A percentile compares a stretch with the other conserved stretches of the same genome.
Conservation (phyloP, 805 yeast genomes). For the Ogataea henricii region DNA sequence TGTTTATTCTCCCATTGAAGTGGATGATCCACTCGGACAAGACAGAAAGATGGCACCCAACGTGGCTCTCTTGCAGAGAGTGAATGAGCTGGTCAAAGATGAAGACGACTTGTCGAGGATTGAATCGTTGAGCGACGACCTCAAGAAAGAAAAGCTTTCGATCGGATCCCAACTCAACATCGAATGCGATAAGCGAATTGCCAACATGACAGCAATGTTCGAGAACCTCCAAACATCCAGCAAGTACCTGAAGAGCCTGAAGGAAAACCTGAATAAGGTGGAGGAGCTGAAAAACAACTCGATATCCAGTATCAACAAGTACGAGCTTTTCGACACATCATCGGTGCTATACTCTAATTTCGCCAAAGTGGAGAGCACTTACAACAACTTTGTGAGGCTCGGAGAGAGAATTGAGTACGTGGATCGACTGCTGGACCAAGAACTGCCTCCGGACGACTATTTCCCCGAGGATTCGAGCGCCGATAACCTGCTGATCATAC, state of each 20-base stretch:
- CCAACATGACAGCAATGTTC: conserved; percentile 26
- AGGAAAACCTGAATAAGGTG: conserved; percentile 36
- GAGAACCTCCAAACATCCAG: conserved; percentile 33
- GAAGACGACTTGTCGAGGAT: conserved; percentile 56
- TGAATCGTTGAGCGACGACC: conserved; percentile 51
- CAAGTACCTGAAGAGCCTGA: conserved; percentile 51
- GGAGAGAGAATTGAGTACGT: conserved; percentile 51
- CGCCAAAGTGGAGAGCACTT: conserved; percentile 65
- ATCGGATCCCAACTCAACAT: conserved; percentile 74
- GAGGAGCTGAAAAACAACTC: conserved; percentile 45
- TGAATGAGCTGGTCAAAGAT: conserved; percentile 28
- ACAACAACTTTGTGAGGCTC: conserved; percentile 61
- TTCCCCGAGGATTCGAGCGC: conserved; percentile 43
- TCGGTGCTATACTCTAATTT: conserved; percentile 72
- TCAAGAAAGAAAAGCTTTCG: conserved; percentile 68
- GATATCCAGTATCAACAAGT: conserved; percentile 60
- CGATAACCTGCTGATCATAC: conserved; percentile 65
- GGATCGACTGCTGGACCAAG: conserved; percentile 52
- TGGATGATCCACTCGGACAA: not conserved
- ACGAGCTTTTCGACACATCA: conserved; percentile 67
- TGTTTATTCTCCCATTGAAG: not conserved
- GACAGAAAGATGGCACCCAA: conserved; percentile 17
- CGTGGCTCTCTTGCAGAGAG: conserved; percentile 20
- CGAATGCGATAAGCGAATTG: conserved; percentile 55
- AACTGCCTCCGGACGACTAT: conserved; percentile 31